These are phyloP conservation scores for Skeletonema grethae DNA, from an alignment of 108 stramenopile species.

Conservation along the genomic window DNA sequence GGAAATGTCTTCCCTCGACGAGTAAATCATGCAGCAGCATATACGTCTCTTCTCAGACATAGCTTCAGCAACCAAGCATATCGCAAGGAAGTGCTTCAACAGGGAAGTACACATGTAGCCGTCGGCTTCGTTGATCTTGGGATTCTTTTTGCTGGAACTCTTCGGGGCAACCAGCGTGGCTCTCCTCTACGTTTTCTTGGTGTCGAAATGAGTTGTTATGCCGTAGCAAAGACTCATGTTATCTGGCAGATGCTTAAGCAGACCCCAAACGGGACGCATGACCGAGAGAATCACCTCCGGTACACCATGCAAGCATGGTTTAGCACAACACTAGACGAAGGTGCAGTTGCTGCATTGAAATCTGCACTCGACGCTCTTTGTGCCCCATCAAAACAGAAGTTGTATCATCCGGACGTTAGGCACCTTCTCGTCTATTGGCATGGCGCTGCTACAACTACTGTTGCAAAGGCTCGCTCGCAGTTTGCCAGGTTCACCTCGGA, in stretches of 20 bases:
- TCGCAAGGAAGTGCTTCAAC: constrained; percentile 4
- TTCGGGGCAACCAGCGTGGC: background rate
- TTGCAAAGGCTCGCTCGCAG: constrained; percentile 15
- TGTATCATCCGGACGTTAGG: constrained; percentile 14
- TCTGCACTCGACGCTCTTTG: constrained; percentile 15
- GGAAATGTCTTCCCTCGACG: constrained; percentile 1
- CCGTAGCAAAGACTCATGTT: constrained; percentile 33
- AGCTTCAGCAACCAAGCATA: constrained; percentile 39
- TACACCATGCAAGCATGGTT: constrained; percentile 34
- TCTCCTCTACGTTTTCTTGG: constrained; percentile 29
- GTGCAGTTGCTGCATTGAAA: constrained; percentile 14
- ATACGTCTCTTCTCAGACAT: constrained; percentile 13
- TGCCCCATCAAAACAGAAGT: background rate
- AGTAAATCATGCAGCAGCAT: background rate
- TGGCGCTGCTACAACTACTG: constrained; percentile 10
- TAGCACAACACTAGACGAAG: constrained; percentile 28
- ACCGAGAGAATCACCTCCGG: constrained; percentile 1
- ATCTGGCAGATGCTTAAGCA: constrained; percentile 38
- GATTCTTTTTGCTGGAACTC: constrained; percentile 13
- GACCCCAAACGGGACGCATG: background rate
- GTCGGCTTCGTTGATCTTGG: constrained; percentile 48
- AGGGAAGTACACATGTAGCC: constrained; percentile 39
- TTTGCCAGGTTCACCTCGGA: background rate
- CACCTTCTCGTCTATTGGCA: constrained; percentile 18
- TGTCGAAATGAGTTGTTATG: constrained; percentile 29